Conservation (phyloP, 345 rosid species). For the Erucastrum elatum region DNA sequence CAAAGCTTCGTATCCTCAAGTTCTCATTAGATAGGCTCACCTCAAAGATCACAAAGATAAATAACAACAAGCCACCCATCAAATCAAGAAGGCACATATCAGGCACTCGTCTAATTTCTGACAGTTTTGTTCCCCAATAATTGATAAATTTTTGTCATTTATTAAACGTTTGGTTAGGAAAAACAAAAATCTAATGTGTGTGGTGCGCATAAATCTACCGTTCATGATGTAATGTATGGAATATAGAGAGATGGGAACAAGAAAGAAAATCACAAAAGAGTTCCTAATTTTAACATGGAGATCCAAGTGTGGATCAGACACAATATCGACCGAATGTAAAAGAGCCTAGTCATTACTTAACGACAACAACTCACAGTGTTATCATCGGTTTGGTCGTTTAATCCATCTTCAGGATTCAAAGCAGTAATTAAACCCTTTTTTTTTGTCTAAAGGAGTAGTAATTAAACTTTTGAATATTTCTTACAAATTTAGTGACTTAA, state of each 20-base stretch:
- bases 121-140: conserved; percentile 28
- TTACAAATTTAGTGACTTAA: not conserved
- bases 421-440: not conserved
- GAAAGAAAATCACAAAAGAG: not conserved
- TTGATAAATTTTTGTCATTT: not conserved
- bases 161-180: not conserved
- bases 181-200: not conserved
- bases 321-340: not conserved
- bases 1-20: not conserved
- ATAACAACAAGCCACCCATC: not conserved
- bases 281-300: not conserved
- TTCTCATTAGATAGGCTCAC: not conserved
- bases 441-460: not conserved
- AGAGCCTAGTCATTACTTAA: not conserved
- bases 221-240: not conserved
- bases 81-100: conserved; percentile 2
- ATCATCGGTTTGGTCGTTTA: not conserved
- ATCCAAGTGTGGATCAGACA: not conserved
- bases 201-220: not conserved
- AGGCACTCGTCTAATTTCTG: conserved; percentile 7
- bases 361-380: not conserved
- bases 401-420: not conserved
- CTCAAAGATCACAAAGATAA: not conserved
- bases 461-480: not conserved
- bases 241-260: not conserved